Percentiles rank a stretch among this genome's conserved stretches.
Evolutionary conservation across 2,329 filamentous ascomycete species (phyloP).

Genomic region (Pyrenophora seminiperda): DNA sequence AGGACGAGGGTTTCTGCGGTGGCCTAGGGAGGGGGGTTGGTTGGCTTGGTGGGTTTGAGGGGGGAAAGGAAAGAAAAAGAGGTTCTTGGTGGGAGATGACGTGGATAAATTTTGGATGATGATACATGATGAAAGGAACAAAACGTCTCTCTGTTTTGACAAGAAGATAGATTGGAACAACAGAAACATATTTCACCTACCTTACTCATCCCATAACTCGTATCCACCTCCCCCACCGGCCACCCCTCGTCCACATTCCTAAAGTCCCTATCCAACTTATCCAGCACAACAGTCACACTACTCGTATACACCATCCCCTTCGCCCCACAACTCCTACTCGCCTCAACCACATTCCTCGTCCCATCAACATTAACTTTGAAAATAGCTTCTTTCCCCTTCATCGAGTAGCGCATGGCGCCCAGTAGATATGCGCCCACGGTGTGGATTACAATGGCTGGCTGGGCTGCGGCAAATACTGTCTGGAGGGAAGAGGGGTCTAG

Average conservation of each 20-base stretch:
- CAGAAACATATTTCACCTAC: conserved; percentile 49
- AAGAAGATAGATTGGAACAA: not conserved
- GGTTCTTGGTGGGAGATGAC: not conserved
- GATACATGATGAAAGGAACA: not conserved
- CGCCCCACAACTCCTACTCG: conserved; percentile 70
- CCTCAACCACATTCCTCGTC: conserved; percentile 76
- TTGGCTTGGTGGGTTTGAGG: not conserved
- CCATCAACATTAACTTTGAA: conserved; percentile 87
- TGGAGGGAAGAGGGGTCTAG: conserved; percentile 42
- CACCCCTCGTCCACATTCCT: conserved; percentile 84
- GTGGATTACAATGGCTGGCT: conserved; percentile 86
- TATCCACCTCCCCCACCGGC: conserved; percentile 72
- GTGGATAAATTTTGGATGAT: not conserved
- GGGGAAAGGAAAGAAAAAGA: not conserved
- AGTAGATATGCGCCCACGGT: conserved; percentile 66
- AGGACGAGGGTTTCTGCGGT: conserved; percentile 82
- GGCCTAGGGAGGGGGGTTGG: too few relatives aligned
- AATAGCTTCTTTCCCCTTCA: conserved; percentile 59
- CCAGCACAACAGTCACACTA: conserved; percentile 83
- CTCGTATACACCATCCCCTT: conserved; percentile 89
- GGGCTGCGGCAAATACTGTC: conserved; percentile 63
- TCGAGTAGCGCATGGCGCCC: conserved; percentile 48
- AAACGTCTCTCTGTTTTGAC: not conserved
- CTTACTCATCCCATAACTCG: conserved; percentile 91
- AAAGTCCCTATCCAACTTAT: conserved; percentile 74